Evolutionary conservation across 768 basidiomycete genomes (phyloP), one percentile per base, ranked within the genome.

Genomic region (Russula olivacea): DNA sequence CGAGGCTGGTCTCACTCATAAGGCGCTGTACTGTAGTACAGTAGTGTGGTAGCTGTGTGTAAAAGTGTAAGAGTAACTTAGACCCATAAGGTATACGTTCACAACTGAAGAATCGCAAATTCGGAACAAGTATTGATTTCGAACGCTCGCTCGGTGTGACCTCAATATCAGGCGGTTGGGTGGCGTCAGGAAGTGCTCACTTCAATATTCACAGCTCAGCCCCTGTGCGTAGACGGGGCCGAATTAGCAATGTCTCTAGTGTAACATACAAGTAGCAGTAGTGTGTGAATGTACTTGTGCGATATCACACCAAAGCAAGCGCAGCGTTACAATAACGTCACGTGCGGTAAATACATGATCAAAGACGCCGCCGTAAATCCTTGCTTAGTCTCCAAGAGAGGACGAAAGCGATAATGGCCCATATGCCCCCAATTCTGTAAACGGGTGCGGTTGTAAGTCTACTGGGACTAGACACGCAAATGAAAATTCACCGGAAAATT

Each of bases 401-500:
- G 48, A 70, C 58, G 43, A 71, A 71, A 11, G 71, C 70, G 23
- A 71, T 58, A 19, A 68, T 54, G 3, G 70, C 57, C 57, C 67
- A 67, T 51, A 71, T 53, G 17, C 70, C 68, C 15, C 71, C 70
- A 3, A 71, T 56, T n/a, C 71, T 71, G 51, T 21, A 38, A 10
- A 36, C 0, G 25, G 10, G 19, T 50, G 9, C 30, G 15, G 34
- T 47, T 21, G 2, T 1, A 53, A 0, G 15, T 17, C 15, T 23
- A 59, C 2, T 21, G 14, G 10, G 43, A 36, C 51, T 14, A 47
- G 47, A 61, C 10, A 49, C 25, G 43, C 5, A 45, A 23, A 2
- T 12, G 36, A 10, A 30, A 30, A 64, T 73, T 67, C 61, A 76
- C 76, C 75, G 64, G 63, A 79, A 78, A 51, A 79, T 76, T 47